These are phyloP conservation scores for Botryobasidium botryosum DNA, from an alignment of 768 basidiomycete genomes.

Conservation along the genomic window DNA sequence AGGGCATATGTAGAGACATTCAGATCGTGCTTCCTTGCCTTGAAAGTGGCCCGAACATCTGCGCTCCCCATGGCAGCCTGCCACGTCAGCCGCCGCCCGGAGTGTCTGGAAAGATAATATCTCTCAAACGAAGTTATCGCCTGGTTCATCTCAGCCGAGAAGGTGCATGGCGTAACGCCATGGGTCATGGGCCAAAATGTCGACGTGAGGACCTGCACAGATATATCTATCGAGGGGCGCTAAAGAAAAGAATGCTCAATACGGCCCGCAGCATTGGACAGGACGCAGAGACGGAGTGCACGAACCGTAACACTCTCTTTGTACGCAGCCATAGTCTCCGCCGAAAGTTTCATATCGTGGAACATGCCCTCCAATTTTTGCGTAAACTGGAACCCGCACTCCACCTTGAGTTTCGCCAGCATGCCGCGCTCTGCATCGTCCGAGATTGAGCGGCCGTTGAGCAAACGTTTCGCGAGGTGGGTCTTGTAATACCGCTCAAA, in stretches of 20 bases:
- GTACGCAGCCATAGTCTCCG: constrained; percentile 67
- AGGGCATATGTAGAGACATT: constrained; percentile 84
- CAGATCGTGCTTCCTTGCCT: constrained; percentile 62
- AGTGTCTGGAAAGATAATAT: constrained; percentile 81
- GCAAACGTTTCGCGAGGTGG: constrained; percentile 84
- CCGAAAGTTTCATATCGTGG: constrained; percentile 82
- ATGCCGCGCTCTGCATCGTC: constrained; percentile 97
- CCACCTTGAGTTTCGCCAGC: constrained; percentile 92
- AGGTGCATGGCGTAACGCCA: constrained; percentile 37
- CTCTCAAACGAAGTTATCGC: constrained; percentile 65
- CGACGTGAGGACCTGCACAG: constrained; percentile 86
- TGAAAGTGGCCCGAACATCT: constrained; percentile 75
- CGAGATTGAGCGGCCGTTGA: constrained; percentile 73
- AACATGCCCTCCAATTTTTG: constrained; percentile 99
- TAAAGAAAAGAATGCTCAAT: constrained; percentile 18
- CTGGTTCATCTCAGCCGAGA: constrained; percentile 46
- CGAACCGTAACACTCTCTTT: constrained; percentile 42
- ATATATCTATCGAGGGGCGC: constrained; percentile 63
- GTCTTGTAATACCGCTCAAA: constrained; percentile 97
- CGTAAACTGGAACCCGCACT: constrained; percentile 93
- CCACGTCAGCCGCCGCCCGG: constrained; percentile 83
- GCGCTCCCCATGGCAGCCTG: constrained; percentile 79
- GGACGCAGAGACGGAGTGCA: too few relatives aligned
- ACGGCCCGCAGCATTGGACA: background rate
- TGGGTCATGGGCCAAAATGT: constrained; percentile 89